Evolutionary conservation across 495 filamentous ascomycete species (phyloP).

Genomic region (Penicillium samsonianum): DNA sequence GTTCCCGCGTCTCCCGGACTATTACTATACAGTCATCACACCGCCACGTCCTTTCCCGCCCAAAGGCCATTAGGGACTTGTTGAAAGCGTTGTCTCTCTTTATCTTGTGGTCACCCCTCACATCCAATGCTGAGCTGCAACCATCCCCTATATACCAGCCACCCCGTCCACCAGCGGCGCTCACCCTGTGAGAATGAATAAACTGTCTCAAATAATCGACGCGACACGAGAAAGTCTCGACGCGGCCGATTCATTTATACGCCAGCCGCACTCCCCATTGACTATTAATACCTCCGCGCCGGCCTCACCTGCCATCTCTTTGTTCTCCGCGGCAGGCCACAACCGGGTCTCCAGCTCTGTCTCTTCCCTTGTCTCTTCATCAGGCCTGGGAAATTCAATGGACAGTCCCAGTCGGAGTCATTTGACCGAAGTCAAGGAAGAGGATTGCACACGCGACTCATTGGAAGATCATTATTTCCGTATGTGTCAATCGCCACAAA

Average conservation of each 20-base stretch:
- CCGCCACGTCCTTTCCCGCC: conserved; percentile 21
- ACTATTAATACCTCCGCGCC: conserved; percentile 43
- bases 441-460: conserved; percentile 45
- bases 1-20: conserved; percentile 15
- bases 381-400: conserved; percentile 51
- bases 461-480: conserved; percentile 50
- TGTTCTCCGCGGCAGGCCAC: conserved; percentile 45
- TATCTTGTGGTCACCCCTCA: conserved; percentile 5
- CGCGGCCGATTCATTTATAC: conserved; percentile 16
- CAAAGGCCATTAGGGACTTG: conserved; percentile 13
- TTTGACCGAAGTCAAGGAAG: conserved; percentile 57
- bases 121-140: conserved; percentile 24
- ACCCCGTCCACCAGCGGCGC: conserved; percentile 18
- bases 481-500: conserved; percentile 30
- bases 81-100: conserved; percentile 11
- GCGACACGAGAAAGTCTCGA: conserved; percentile 29
- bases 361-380: conserved; percentile 60
- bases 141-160: conserved; percentile 12
- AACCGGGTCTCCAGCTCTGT: conserved; percentile 56
- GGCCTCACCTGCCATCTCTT: conserved; percentile 46
- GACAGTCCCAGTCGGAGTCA: conserved; percentile 50
- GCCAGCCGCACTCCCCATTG: conserved; percentile 32
- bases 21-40: conserved; percentile 20
- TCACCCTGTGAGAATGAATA: conserved; percentile 24
- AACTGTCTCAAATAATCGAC: conserved; percentile 25